Evolutionary conservation across 2,329 filamentous ascomycete genomes (phyloP), one percentile per base, ranked within the genome.

Genomic region (Scorias spongiosa): DNA sequence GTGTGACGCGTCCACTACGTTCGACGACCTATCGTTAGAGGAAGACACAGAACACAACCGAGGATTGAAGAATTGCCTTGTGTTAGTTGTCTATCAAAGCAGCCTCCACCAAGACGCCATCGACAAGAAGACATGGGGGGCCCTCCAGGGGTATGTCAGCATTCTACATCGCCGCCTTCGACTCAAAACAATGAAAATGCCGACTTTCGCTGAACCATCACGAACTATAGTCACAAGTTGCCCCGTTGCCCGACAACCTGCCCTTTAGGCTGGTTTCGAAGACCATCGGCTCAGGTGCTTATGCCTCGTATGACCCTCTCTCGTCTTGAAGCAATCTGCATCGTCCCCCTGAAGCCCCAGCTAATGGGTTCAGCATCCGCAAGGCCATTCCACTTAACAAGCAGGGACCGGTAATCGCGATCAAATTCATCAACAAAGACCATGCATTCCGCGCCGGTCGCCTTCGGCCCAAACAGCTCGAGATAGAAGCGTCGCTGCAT

Each of bases 361-460:
- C 47, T 18, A 18, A 15, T 29, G 12, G 11, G 28, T 40, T 45
- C 63, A 89, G 87, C 47, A 91, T 95, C 58, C 94, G 93, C 61
- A 96, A 96, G 67, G 91, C 89, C 28, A 77, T 81, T 40, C 89
- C 89, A 7, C 68, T 81, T 18, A 73, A 82, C 51, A 64, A 72
- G 1, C 66, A 75, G 20, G 74, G 68, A 20, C 89, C 89, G 28
- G 70, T 98, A 46, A 96, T 98, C 62, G 91, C 93, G 11, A 86
- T 98, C 64, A 98, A 98, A 64, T 85, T 98, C 66, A 95, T 98
- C 61, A 89, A 98, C 69, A 98, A 98, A 67, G 82, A 84, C 51
- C 93, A 95, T 64, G 93, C 91, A 46, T 76, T 85, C 54, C 83
- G 82, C 54, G 79, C 89, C 72, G 91, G 91, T 59, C 83, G 85